Evolutionary conservation across 2,329 filamentous ascomycete genomes (phyloP).

Genomic region (Pseudogymnoascus sp.): DNA sequence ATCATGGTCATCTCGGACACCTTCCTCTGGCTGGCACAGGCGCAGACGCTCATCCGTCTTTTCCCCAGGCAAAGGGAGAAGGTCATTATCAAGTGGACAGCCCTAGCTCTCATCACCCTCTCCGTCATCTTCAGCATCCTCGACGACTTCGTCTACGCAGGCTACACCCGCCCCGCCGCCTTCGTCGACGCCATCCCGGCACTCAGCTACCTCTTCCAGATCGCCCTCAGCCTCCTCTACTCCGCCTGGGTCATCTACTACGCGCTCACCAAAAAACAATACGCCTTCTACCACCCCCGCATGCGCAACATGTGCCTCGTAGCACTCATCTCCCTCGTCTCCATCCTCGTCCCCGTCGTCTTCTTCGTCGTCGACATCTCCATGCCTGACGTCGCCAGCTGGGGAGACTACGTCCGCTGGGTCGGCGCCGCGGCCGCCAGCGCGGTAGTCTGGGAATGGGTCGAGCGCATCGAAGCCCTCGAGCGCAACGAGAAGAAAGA

Average conservation of each 20-base stretch:
- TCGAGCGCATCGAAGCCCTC: conserved; percentile 66
- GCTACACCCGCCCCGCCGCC: conserved; percentile 56
- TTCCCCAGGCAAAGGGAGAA: conserved; percentile 97
- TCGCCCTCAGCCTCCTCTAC: conserved; percentile 63
- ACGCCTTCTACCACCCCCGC: conserved; percentile 64
- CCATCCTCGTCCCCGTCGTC: conserved; percentile 63
- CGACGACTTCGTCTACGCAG: conserved; percentile 69
- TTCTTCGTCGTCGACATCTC: conserved; percentile 71
- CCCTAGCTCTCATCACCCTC: conserved; percentile 84
- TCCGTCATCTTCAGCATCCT: conserved; percentile 87
- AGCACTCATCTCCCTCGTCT: conserved; percentile 55
- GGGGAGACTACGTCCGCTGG: conserved; percentile 73
- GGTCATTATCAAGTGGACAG: conserved; percentile 97
- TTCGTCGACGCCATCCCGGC: conserved; percentile 88
- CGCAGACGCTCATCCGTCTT: conserved; percentile 89
- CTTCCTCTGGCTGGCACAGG: conserved; percentile 94
- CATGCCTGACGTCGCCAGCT: conserved; percentile 60
- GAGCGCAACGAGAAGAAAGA: conserved; percentile 68
- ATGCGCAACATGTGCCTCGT: conserved; percentile 66
- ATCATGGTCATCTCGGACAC: conserved; percentile 92
- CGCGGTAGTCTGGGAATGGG: conserved; percentile 78
- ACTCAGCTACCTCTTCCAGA: conserved; percentile 63
- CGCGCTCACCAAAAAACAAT: conserved; percentile 60
- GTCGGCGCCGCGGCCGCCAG: conserved; percentile 67
- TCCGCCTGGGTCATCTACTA: conserved; percentile 71